These are phyloP conservation scores for Termitomyces sp. DNA, from an alignment of 768 basidiomycete species.

Conservation along the genomic window DNA sequence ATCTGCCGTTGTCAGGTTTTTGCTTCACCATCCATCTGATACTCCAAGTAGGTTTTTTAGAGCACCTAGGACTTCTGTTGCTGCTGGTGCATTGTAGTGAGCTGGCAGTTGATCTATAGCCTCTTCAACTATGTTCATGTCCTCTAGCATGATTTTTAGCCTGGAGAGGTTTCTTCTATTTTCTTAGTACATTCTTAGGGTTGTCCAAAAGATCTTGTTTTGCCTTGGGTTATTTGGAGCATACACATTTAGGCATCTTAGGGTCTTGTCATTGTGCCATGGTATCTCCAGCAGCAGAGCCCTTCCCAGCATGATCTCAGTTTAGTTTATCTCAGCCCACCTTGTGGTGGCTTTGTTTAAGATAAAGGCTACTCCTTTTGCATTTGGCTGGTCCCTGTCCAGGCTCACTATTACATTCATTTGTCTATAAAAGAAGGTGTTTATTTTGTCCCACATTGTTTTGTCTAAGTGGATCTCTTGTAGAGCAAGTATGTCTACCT, in stretches of 20 bases:
- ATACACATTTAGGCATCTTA: background rate
- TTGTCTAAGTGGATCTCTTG: constrained; percentile 28
- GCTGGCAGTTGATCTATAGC: constrained; percentile 31
- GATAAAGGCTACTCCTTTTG: too few relatives aligned
- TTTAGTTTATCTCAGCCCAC: constrained; percentile 17
- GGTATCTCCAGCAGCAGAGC: too few relatives aligned
- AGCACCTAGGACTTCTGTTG: too few relatives aligned
- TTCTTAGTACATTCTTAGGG: fast-evolving
- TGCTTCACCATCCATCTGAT: constrained; percentile 1
- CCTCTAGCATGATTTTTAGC: too few relatives aligned
- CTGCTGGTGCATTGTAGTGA: too few relatives aligned
- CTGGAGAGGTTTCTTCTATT: background rate
- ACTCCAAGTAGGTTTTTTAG: too few relatives aligned
- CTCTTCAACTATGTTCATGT: too few relatives aligned
- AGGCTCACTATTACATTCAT: constrained; percentile 18
- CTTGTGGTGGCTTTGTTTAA: constrained; percentile 25
- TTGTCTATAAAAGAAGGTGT: constrained; percentile 2
- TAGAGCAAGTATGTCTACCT: too few relatives aligned
- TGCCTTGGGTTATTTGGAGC: background rate
- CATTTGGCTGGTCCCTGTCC: constrained; percentile 13
- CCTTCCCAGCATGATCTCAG: background rate
- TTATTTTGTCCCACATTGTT: constrained; percentile 1
- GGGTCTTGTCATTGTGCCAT: too few relatives aligned
- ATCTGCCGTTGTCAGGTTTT: background rate
- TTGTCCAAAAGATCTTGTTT: background rate